A percentile compares a stretch with the other conserved stretches of the same genome.
phyloP scores from a whole-genome alignment of 2,329 filamentous ascomycete genomes.

The Trichophyton benhamiae region DNA sequence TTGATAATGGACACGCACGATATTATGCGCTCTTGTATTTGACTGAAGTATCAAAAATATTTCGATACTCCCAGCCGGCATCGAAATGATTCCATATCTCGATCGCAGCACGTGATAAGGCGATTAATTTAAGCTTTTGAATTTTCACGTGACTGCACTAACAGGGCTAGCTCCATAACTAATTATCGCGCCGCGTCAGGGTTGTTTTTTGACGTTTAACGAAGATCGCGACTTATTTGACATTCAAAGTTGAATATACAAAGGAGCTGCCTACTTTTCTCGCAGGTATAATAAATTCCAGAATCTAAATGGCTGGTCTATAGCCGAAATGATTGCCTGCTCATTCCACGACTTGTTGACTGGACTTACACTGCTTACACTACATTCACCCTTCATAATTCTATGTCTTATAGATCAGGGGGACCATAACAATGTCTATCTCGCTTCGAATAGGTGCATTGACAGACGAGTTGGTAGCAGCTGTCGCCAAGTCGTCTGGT shows the following conservation, averaged over 20 bases:
- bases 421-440: constrained; percentile 50
- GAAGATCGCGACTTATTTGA: background rate
- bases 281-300: background rate
- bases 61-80: background rate
- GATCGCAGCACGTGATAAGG: background rate
- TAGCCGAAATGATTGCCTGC: background rate
- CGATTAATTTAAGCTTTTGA: background rate
- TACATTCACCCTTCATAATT: background rate
- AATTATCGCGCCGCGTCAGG: background rate
- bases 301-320: background rate
- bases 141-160: background rate
- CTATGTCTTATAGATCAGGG: background rate
- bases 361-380: background rate
- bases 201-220: background rate
- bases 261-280: background rate
- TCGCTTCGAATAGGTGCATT: constrained; percentile 52
- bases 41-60: background rate
- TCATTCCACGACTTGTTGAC: background rate
- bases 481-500: constrained; percentile 44
- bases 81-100: background rate
- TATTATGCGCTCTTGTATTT: background rate
- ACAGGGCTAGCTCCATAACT: too few relatives aligned
- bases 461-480: constrained; percentile 58
- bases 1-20: constrained; percentile 15
- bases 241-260: background rate